Base-by-base conservation (phyloP, 768 basidiomycete genomes). In the Rhodotorula diobovata region DNA sequence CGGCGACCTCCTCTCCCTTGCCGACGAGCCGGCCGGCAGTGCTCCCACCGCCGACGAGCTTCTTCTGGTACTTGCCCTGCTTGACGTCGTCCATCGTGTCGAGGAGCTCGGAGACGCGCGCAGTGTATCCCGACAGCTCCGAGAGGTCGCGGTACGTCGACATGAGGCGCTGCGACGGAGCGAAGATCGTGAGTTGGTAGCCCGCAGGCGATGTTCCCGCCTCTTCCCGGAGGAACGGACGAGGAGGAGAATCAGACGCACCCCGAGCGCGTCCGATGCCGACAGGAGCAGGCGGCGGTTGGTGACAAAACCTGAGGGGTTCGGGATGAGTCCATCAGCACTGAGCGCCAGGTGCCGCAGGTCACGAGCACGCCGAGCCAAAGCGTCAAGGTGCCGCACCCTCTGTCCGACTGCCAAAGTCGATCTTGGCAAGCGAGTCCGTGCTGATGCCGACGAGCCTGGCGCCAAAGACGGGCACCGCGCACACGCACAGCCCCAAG, bases 121-220 rank as follows among this genome's bases (percentile, higher is more conserved):
- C 86, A 5, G 95, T 97, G 79, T 96, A 97, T 20, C 95, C 95
- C 8, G 95, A 93, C 45, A 99, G 86, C 79, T 99, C 95, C 10
- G 92, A 87, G 9, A 99, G 84, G 79, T 98, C 94, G 77, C 67
- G 82, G 70, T 60, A 75, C 32, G 68, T 61, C 35, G 51, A 66
- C 50, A 69, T 73, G 53, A 77, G 51, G 25, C 70, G 66, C 58
- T 59, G 58, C 58, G 39, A 39, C 35, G 51, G 46, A 28, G 14
- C 34, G 12, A 15, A 2, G 12, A 15, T 18, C 8, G 51, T 41
- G 25, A 25, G 35, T 43, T 18, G 21, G 30, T 32, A 23, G 32
- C 16, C 20, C n/a, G n/a, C n/a, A n/a, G n/a, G n/a, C n/a, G n/a
- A n/a, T n/a, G n/a, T n/a, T n/a, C n/a, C n/a, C n/a, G n/a, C n/a